Percentiles rank a stretch among this genome's conserved stretches.
Conservation (phyloP, 106 monocot species). For the Gastrodia elata region DNA sequence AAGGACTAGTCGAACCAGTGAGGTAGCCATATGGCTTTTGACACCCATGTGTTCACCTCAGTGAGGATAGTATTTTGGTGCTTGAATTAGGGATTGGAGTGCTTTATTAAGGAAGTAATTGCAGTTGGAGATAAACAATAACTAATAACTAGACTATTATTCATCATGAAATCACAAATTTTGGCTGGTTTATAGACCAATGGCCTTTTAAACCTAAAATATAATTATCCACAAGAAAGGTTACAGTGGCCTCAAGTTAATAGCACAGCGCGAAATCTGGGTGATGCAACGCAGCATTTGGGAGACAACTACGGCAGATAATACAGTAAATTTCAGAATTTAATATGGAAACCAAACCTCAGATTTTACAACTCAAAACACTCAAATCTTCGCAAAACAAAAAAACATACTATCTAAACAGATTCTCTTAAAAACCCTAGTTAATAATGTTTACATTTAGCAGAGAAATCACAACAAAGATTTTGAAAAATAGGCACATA, state of each 20-base stretch:
- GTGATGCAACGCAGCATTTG: background rate
- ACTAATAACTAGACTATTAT: background rate
- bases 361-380: too few species aligned
- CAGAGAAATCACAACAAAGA: background rate
- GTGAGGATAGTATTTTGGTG: background rate
- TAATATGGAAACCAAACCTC: too few species aligned
- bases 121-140: conserved; percentile 7
- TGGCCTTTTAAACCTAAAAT: background rate
- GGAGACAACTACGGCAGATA: background rate
- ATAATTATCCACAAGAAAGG: background rate
- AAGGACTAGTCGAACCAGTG: too few species aligned
- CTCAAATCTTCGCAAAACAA: too few species aligned
- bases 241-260: background rate
- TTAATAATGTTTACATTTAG: background rate
- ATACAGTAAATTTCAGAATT: too few species aligned
- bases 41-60: background rate
- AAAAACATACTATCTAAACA: too few species aligned
- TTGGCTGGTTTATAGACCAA: background rate
- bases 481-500: conserved; percentile 16
- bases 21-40: too few species aligned
- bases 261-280: background rate
- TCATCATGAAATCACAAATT: background rate
- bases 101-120: too few species aligned
- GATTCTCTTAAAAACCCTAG: too few species aligned
- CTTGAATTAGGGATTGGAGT: too few species aligned